These are phyloP conservation scores for Yamadazyma triangularis DNA, from an alignment of 1,139 yeast genomes.

Conservation along the genomic window DNA sequence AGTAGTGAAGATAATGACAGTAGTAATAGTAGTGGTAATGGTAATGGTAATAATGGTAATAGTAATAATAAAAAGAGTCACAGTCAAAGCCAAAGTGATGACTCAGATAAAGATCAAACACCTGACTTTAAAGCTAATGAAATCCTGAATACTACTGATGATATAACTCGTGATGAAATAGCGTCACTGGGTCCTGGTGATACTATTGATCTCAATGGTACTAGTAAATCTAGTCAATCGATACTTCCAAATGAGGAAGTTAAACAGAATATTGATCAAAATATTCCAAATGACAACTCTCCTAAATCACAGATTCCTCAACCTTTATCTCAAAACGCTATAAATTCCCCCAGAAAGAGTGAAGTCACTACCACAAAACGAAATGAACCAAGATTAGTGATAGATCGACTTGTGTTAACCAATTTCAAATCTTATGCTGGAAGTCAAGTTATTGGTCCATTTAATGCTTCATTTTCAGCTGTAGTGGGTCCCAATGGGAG, in stretches of 20 bases:
- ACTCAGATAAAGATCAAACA: slow-evolving; percentile 1
- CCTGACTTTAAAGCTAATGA: slow-evolving; percentile 12
- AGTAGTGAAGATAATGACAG: background rate
- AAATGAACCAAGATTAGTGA: slow-evolving; percentile 62
- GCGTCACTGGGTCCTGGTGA: slow-evolving; percentile 1
- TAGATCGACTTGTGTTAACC: slow-evolving; percentile 64
- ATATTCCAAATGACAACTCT: too few relatives aligned
- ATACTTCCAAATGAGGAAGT: too few relatives aligned
- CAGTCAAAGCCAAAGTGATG: slow-evolving; percentile 4
- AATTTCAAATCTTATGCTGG: slow-evolving; percentile 98
- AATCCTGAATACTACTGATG: slow-evolving; percentile 15
- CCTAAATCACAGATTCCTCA: slow-evolving; percentile 1
- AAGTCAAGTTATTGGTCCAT: slow-evolving; percentile 89
- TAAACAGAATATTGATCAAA: too few relatives aligned
- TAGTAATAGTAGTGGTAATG: too few relatives aligned
- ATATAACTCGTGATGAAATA: slow-evolving; percentile 7
- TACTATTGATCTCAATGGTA: background rate
- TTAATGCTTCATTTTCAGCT: slow-evolving; percentile 88
- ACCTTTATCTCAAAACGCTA: slow-evolving; percentile 19
- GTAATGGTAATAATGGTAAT: background rate
- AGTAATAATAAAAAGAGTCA: background rate
- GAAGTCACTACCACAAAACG: background rate
- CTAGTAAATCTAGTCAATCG: slow-evolving; percentile 1
- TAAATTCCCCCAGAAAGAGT: background rate
- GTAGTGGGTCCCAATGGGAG: slow-evolving; percentile 99